Percentiles rank a stretch among this genome's conserved stretches.
These are phyloP conservation scores for Russula virescens DNA, from an alignment of 768 basidiomycete genomes.

Conservation along the genomic window DNA sequence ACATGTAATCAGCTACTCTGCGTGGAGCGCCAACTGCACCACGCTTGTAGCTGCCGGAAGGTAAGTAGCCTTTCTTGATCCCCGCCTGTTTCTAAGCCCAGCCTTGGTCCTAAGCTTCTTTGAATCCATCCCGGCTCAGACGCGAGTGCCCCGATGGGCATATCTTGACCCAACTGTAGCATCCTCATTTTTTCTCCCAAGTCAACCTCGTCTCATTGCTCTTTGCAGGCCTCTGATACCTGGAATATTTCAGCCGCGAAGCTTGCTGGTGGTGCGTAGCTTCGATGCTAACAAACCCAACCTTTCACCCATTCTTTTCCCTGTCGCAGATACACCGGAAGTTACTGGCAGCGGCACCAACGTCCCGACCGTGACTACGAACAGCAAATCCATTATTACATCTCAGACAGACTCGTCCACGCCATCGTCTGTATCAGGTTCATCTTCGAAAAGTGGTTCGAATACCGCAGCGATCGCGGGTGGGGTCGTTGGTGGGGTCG, in stretches of 20 bases:
- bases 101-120: no score
- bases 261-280: background rate
- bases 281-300: no score
- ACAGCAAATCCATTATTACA: background rate
- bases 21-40: no score
- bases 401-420: background rate
- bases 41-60: no score
- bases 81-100: no score
- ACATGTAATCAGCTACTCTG: no score
- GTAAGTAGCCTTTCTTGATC: no score
- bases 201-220: no score
- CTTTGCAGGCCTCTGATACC: background rate
- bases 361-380: background rate
- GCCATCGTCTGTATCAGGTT: background rate
- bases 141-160: no score
- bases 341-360: background rate
- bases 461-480: slow-evolving; percentile 58
- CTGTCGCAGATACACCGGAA: slow-evolving; percentile 6
- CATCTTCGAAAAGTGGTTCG: background rate
- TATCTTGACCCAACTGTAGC: no score
- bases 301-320: background rate
- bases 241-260: slow-evolving; percentile 5
- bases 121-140: no score
- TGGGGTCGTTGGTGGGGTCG: slow-evolving; percentile 54
- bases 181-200: no score